Conservation (phyloP, 106 monocot species). For the Narthecium ossifragum region DNA sequence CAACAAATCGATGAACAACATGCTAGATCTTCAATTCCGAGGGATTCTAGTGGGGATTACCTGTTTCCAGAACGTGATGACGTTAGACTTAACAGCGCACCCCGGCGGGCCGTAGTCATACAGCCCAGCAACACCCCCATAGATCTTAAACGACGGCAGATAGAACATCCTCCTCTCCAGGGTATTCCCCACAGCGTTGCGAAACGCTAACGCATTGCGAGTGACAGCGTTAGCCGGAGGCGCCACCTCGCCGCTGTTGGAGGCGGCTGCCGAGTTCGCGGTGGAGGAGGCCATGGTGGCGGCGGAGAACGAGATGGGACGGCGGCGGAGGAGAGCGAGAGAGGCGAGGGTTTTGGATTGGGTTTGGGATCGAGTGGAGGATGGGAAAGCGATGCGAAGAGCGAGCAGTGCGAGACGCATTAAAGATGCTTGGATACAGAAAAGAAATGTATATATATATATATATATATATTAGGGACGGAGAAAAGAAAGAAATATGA, state of each 20-base stretch:
- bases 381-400: background rate
- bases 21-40: no score
- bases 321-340: constrained; percentile 1
- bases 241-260: no score
- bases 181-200: constrained; percentile 67
- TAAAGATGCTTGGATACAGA: no score
- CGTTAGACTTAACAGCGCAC: constrained; percentile 80
- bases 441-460: no score
- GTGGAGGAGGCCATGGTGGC: constrained; percentile 1
- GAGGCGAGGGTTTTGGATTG: constrained; percentile 15
- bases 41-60: no score
- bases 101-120: constrained; percentile 96
- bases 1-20: no score
- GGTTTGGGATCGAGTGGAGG: background rate
- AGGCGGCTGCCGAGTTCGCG: constrained; percentile 32
- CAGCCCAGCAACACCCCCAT: constrained; percentile 84
- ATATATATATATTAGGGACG: no score
- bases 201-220: constrained; percentile 49
- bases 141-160: constrained; percentile 92
- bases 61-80: constrained; percentile 93
- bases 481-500: no score
- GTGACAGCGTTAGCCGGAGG: constrained; percentile 8
- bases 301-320: constrained; percentile 4
- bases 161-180: constrained; percentile 85
- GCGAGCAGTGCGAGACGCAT: background rate